Evolutionary conservation across 1,284 basidiomycete genomes (phyloP).

Genomic region (Volvariella volvacea): DNA sequence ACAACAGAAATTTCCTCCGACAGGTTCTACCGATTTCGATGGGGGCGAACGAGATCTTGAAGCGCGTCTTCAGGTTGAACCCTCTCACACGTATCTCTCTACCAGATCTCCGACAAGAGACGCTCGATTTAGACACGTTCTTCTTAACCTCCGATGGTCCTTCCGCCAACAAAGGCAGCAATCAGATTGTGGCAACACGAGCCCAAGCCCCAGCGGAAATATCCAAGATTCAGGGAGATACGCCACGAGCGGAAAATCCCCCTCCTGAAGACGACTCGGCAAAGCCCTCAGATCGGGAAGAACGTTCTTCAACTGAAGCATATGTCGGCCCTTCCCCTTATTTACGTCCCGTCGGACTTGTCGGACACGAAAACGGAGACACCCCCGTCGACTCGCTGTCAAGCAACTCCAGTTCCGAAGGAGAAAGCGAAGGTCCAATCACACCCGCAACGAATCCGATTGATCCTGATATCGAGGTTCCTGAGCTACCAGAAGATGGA

Average conservation of each 20-base stretch:
- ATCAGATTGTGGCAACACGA: too few relatives aligned
- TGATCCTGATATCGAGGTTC: slow-evolving; percentile 33
- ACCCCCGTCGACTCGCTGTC: slow-evolving; percentile 4
- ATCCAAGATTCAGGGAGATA: slow-evolving; percentile 7
- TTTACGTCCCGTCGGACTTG: not conserved
- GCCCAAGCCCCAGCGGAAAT: not conserved
- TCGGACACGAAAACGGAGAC: not conserved
- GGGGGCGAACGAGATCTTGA: slow-evolving; percentile 48
- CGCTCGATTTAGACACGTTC: slow-evolving; percentile 59
- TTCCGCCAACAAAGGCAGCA: not conserved
- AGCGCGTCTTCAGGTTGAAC: slow-evolving; percentile 50
- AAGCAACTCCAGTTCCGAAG: slow-evolving; percentile 21
- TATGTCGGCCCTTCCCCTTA: slow-evolving; percentile 27
- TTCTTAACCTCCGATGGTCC: slow-evolving; percentile 52
- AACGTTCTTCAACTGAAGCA: slow-evolving; percentile 25
- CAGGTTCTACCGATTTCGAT: slow-evolving; percentile 67
- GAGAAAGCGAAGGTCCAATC: slow-evolving; percentile 37
- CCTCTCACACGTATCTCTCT: slow-evolving; percentile 54
- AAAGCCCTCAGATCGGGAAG: slow-evolving; percentile 11
- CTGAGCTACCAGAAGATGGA: slow-evolving; percentile 27
- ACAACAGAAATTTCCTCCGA: slow-evolving; percentile 64
- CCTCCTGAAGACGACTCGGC: not conserved
- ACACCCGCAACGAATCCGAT: slow-evolving; percentile 36
- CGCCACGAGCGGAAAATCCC: slow-evolving; percentile 10
- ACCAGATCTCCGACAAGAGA: slow-evolving; percentile 49